A percentile compares a stretch with the other conserved stretches of the same genome.
These are phyloP conservation scores for Rhodotorula diobovata DNA, from an alignment of 768 basidiomycete genomes.

Conservation along the genomic window DNA sequence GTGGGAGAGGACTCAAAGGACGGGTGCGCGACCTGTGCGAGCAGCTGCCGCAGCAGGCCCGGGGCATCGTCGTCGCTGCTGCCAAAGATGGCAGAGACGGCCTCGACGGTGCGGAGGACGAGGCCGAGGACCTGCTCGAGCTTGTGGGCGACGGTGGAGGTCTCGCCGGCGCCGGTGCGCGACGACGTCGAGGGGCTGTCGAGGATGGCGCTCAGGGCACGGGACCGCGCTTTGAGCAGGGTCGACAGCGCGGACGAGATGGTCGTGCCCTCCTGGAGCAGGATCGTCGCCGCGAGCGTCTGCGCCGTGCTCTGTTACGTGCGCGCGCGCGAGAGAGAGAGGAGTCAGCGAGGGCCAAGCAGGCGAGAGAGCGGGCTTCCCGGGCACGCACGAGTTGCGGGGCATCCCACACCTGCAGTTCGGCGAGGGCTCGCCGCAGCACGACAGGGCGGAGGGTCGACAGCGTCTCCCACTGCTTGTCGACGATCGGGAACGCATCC, in stretches of 20 bases:
- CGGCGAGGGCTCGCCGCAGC: slow-evolving; percentile 14
- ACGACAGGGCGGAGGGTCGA: slow-evolving; percentile 21
- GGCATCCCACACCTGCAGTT: slow-evolving; percentile 5
- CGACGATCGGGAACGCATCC: slow-evolving; percentile 41
- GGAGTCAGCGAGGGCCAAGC: too few relatives aligned
- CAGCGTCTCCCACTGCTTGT: slow-evolving; percentile 39
- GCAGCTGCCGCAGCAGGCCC: slow-evolving; percentile 19
- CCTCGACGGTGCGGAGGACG: slow-evolving; percentile 30
- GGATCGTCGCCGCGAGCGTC: slow-evolving; percentile 27
- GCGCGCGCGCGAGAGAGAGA: not conserved
- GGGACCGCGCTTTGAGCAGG: slow-evolving; percentile 25
- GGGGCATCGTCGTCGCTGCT: not conserved
- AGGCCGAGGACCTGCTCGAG: slow-evolving; percentile 18
- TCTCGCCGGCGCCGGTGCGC: not conserved
- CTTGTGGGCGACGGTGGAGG: not conserved
- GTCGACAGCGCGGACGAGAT: slow-evolving; percentile 10
- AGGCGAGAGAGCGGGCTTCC: too few relatives aligned
- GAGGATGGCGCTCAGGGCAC: slow-evolving; percentile 24
- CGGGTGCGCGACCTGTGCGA: slow-evolving; percentile 22
- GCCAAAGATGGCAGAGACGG: slow-evolving; percentile 15
- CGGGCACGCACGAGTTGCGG: slow-evolving; percentile 3
- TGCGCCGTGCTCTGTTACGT: slow-evolving; percentile 29
- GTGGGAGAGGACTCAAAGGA: too few relatives aligned
- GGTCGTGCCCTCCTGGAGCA: slow-evolving; percentile 32
- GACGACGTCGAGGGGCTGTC: slow-evolving; percentile 4